phyloP scores from a whole-genome alignment of 352 stramenopile species.

The Elongisporangium senticosum region DNA sequence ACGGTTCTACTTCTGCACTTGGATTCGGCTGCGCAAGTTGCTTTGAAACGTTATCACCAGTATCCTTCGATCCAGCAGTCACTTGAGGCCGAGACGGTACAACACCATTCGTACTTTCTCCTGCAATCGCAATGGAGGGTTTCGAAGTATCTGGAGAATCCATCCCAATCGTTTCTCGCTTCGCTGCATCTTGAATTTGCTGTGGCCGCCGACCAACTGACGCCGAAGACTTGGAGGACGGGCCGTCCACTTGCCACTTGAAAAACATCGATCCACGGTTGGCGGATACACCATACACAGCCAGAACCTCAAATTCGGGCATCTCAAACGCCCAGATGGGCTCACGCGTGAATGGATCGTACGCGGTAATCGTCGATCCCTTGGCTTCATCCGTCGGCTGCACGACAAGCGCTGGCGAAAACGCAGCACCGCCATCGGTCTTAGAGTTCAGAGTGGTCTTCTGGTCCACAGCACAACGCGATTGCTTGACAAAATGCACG shows the following conservation, averaged over 20 bases:
- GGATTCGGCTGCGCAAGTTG: slow-evolving; percentile 6
- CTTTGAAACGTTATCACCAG: slow-evolving; percentile 8
- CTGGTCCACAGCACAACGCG: slow-evolving; percentile 34
- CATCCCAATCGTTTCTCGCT: not conserved
- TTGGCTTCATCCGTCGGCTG: slow-evolving; percentile 60
- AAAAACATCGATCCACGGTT: slow-evolving; percentile 51
- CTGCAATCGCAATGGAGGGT: not conserved
- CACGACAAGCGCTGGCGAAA: slow-evolving; percentile 49
- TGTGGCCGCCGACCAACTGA: not conserved
- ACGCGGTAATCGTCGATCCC: slow-evolving; percentile 63
- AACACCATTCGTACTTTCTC: not conserved
- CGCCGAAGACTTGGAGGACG: slow-evolving; percentile 26
- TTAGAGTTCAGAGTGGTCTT: not conserved
- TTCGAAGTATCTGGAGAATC: not conserved
- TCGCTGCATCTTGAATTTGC: not conserved
- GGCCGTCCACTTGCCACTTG: slow-evolving; percentile 66
- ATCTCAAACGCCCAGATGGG: slow-evolving; percentile 74
- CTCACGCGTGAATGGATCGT: slow-evolving; percentile 63
- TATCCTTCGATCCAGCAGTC: not conserved
- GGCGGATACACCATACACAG: slow-evolving; percentile 60
- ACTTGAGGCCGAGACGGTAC: not conserved
- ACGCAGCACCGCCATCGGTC: slow-evolving; percentile 3
- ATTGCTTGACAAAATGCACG: slow-evolving; percentile 56
- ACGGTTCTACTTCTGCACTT: slow-evolving; percentile 3
- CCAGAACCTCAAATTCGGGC: slow-evolving; percentile 62